Percentiles rank a stretch among this genome's conserved stretches.
These are phyloP conservation scores for Verticillium nonalfalfae DNA, from an alignment of 2,329 filamentous ascomycete genomes.

Conservation along the genomic window DNA sequence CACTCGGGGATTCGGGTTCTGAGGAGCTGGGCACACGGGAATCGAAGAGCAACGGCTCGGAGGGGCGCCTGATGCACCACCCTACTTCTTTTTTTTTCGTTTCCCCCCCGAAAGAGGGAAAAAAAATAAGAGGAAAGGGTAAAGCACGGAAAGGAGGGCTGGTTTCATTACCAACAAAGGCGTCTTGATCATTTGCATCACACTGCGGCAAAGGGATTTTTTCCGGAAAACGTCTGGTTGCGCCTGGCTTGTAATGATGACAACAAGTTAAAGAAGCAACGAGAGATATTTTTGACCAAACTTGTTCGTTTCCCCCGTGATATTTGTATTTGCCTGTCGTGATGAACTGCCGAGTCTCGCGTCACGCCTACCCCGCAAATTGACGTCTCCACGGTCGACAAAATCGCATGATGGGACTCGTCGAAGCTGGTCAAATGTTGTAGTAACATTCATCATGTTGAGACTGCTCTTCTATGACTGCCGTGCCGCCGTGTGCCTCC, in stretches of 20 bases:
- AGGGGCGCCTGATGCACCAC: not conserved
- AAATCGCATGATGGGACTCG: too few relatives aligned
- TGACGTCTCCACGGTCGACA: too few relatives aligned
- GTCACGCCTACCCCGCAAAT: too few relatives aligned
- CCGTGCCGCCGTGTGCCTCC: not conserved
- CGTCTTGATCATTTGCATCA: slow-evolving; percentile 17
- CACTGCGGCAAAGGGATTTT: slow-evolving; percentile 12
- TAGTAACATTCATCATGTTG: not conserved
- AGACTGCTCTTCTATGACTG: not conserved
- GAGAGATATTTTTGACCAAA: slow-evolving; percentile 10
- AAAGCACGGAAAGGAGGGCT: slow-evolving; percentile 9
- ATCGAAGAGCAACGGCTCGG: not conserved
- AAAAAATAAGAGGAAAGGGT: not conserved
- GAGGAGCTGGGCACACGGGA: not conserved
- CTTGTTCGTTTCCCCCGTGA: not conserved
- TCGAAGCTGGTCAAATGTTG: not conserved
- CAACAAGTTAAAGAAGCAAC: slow-evolving; percentile 13
- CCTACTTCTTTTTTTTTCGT: not conserved
- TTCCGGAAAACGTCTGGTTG: slow-evolving; percentile 11
- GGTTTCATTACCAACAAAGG: slow-evolving; percentile 14
- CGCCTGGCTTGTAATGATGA: slow-evolving; percentile 14
- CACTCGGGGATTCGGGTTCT: not conserved
- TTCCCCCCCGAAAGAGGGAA: too few relatives aligned
- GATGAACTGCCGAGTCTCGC: not conserved
- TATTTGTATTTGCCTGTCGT: not conserved